Evolutionary conservation across 768 basidiomycete genomes (phyloP), one percentile per base, ranked within the genome.

Genomic region (Imleria badia): DNA sequence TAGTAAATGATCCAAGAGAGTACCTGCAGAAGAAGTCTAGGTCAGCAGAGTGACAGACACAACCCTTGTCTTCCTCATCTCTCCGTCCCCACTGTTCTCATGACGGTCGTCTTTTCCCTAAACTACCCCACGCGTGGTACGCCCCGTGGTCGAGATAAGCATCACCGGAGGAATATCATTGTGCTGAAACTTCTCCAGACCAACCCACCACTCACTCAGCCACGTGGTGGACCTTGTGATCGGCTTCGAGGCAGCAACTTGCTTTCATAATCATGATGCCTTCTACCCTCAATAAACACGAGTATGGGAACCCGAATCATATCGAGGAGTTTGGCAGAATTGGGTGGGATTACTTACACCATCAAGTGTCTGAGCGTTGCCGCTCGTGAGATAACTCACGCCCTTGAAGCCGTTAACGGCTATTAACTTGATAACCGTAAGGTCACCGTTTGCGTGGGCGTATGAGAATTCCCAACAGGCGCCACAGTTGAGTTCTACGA

Each of bases 391-490:
- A 17, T 9, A n/a, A 52, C 75, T 45, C 75, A 77, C 71, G 14
- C 68, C 71, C 45, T 60, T 59, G 44, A 62, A 20, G 42, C 75
- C 70, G 60, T 87, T 83, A 23, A 88, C 70, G 2, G 79, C 85
- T 2, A 80, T 66, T 12, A 86, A 64, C 38, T 74, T 76, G 66
- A 85, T 73, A 49, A 63, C 76, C 52, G 55, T 75, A 20, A 61
- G 62, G 1, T 51, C 59, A 5, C 73, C 73, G 6, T 56, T 44
- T 6, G 49, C 26, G 48, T 55, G 12, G 35, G 73, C 72, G 67
- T 76, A 85, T 6, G 78, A 77, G 58, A 87, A 64, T 54, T 74
- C 51, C 83, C 83, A 87, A 68, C 86, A 87, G 23, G 77, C 76
- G 2, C 83, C 83, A 60, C 85, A 87, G 41, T 73, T 1, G 82